phyloP scores from a whole-genome alignment of 1,139 yeast genomes.

The Keqinozyma sinolaborantium region DNA sequence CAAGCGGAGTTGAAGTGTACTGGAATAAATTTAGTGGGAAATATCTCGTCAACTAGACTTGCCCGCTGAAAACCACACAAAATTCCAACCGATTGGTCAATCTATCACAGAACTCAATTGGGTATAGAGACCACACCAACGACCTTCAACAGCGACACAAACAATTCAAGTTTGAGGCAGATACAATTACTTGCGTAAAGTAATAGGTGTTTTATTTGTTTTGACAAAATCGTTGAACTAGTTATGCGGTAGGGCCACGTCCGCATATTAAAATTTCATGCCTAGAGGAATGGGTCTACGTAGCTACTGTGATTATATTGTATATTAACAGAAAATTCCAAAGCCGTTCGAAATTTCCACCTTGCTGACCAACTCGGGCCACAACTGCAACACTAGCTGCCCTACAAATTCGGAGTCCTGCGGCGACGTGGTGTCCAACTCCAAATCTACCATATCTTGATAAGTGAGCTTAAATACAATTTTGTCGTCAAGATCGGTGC shows the following conservation, averaged over 20 bases:
- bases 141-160: no score
- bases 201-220: not conserved
- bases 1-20: no score
- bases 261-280: no score
- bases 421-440: slow-evolving; percentile 65
- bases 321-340: slow-evolving; percentile 10
- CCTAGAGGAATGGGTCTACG: not conserved
- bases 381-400: slow-evolving; percentile 43
- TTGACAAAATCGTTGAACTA: not conserved
- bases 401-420: slow-evolving; percentile 56
- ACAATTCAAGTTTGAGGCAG: no score
- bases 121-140: slow-evolving; percentile 1
- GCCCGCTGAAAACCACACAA: no score
- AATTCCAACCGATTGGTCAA: no score
- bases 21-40: no score
- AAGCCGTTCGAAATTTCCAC: slow-evolving; percentile 12
- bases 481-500: slow-evolving; percentile 5
- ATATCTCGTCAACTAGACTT: no score
- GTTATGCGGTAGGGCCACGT: not conserved
- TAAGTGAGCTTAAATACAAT: slow-evolving; percentile 35
- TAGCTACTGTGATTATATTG: not conserved
- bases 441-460: slow-evolving; percentile 67
- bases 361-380: slow-evolving; percentile 24
- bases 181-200: no score
- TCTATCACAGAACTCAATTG: no score